Evolutionary conservation across 2,329 filamentous ascomycete species (phyloP).

Genomic region (Penicillium nordicum): DNA sequence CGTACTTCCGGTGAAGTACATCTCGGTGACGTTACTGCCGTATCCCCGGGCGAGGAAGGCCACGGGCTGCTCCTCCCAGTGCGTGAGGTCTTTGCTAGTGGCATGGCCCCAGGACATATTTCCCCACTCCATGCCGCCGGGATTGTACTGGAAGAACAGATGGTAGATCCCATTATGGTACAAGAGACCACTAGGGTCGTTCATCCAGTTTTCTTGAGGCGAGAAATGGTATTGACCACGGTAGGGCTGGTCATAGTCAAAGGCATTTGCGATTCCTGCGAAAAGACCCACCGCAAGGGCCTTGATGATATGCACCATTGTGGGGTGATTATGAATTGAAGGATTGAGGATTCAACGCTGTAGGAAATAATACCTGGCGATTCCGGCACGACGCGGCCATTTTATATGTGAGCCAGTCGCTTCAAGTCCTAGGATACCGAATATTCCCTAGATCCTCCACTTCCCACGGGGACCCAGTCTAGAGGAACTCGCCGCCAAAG

Average conservation of each 20-base stretch:
- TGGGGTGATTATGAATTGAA: no score
- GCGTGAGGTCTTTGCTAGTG: background rate
- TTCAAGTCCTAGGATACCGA: no score
- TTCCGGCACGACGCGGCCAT: no score
- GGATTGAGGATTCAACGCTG: no score
- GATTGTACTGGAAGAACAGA: background rate
- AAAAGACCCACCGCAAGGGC: no score
- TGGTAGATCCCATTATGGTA: background rate
- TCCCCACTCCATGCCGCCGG: background rate
- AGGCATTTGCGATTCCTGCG: background rate
- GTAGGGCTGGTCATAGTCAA: background rate
- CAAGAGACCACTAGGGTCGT: background rate
- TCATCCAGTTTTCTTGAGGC: background rate
- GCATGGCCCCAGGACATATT: background rate
- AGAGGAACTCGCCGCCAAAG: no score
- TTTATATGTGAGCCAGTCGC: no score
- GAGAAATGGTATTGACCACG: background rate
- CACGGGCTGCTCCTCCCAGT: background rate
- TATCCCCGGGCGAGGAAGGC: background rate
- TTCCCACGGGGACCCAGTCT: no score
- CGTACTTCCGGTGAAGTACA: background rate
- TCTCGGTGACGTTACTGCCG: background rate
- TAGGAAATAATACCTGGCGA: no score
- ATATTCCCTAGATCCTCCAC: no score
- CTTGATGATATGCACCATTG: no score